Evolutionary conservation across 495 filamentous ascomycete species (phyloP).

Genomic region (Penicillium coffeae): DNA sequence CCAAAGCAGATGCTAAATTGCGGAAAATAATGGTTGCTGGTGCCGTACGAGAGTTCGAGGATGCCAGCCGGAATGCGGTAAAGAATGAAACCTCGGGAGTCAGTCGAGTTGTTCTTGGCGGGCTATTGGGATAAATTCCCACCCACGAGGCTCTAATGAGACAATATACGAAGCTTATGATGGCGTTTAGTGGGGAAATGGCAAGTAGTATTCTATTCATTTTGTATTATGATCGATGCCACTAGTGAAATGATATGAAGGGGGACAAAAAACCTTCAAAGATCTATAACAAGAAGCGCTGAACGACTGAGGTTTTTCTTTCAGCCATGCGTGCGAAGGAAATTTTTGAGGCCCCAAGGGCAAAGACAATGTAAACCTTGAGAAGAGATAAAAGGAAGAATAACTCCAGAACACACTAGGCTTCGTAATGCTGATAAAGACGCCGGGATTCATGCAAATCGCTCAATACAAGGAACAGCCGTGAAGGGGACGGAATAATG

Average conservation of each 20-base stretch:
- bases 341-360: not conserved
- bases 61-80: slow-evolving; percentile 66
- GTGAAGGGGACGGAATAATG: slow-evolving; percentile 4
- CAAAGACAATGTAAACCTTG: not conserved
- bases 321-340: too few relatives aligned
- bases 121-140: slow-evolving; percentile 64
- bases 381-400: slow-evolving; percentile 4
- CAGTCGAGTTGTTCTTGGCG: slow-evolving; percentile 84
- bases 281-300: too few relatives aligned
- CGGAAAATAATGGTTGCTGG: slow-evolving; percentile 82
- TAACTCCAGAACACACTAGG: slow-evolving; percentile 30
- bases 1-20: slow-evolving; percentile 80
- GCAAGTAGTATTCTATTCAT: not conserved
- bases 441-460: slow-evolving; percentile 40
- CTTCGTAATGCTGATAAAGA: slow-evolving; percentile 26
- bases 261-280: not conserved
- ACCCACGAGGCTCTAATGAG: not conserved
- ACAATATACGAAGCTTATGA: slow-evolving; percentile 7
- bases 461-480: slow-evolving; percentile 23
- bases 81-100: slow-evolving; percentile 79
- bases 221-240: not conserved
- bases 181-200: not conserved
- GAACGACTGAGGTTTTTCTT: too few relatives aligned
- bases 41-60: slow-evolving; percentile 90
- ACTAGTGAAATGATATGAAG: not conserved